Evolutionary conservation across 257 asterid genomes (phyloP).

Genomic region (Petunia axillaris): DNA sequence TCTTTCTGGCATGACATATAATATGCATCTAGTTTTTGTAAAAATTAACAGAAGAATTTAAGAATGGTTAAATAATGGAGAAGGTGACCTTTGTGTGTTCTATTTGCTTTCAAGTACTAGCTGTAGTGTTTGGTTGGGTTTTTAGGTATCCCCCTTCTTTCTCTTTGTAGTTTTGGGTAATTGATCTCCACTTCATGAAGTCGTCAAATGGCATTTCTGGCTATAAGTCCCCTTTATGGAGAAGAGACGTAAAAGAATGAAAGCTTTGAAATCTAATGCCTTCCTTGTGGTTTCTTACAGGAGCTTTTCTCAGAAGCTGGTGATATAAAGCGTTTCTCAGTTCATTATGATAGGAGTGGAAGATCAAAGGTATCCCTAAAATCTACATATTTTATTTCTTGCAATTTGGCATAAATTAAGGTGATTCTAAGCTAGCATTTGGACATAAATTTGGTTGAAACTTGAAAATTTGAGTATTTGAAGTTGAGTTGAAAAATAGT

Average conservation of each 20-base stretch:
- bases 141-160: not conserved
- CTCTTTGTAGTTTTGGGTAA: not conserved
- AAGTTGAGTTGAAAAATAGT: too few relatives aligned
- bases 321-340: slow-evolving; percentile 66
- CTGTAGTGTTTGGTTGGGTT: not conserved
- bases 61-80: not conserved
- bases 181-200: not conserved
- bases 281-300: slow-evolving; percentile 40
- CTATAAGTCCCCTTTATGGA: not conserved
- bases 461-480: too few relatives aligned
- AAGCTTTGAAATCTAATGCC: slow-evolving; percentile 6
- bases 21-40: not conserved
- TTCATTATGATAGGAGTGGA: slow-evolving; percentile 94
- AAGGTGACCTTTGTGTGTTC: not conserved
- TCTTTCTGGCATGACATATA: not conserved
- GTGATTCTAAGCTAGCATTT: not conserved
- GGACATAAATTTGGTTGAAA: too few relatives aligned
- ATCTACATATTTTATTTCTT: slow-evolving; percentile 26
- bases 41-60: not conserved
- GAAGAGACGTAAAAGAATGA: not conserved
- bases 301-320: slow-evolving; percentile 95
- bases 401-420: not conserved
- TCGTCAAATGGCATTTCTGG: not conserved
- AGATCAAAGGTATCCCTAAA: slow-evolving; percentile 80
- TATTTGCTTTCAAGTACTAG: not conserved